These are phyloP conservation scores for Cicer arietinum DNA, from an alignment of 306 rosid species.

Conservation along the genomic window DNA sequence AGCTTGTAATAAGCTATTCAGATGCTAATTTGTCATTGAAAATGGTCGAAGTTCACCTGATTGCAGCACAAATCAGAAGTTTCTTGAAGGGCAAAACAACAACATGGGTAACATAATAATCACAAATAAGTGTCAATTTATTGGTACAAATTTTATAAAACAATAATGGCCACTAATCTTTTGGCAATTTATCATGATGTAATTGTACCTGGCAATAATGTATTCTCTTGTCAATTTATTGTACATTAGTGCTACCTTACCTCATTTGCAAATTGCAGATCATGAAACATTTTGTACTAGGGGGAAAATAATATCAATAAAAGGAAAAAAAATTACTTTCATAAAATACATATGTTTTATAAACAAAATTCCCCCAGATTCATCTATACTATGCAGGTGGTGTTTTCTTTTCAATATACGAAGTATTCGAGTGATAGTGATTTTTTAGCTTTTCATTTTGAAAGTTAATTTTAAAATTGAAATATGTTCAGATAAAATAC, in stretches of 20 bases:
- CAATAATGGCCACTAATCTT: background rate
- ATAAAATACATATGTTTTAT: no score
- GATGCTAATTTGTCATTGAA: constrained; percentile 3
- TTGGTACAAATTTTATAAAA: background rate
- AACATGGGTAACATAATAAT: constrained; percentile 9
- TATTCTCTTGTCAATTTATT: background rate
- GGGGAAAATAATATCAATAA: no score
- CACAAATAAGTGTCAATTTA: constrained; percentile 1
- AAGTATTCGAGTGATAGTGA: no score
- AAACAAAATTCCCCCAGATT: no score
- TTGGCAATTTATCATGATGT: background rate
- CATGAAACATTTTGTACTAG: no score
- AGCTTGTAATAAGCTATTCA: constrained; percentile 2
- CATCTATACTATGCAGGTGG: no score
- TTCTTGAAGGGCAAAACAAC: constrained; percentile 28
- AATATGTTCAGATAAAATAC: no score
- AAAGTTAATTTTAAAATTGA: no score
- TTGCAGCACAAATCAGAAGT: constrained; percentile 8
- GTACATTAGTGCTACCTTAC: background rate
- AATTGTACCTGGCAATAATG: background rate
- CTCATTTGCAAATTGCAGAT: background rate
- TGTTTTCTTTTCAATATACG: no score
- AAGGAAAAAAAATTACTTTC: no score
- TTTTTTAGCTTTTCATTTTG: no score
- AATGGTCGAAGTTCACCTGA: constrained; percentile 5